Evolutionary conservation across 192 early-diverging fungal species (phyloP), one percentile per base, ranked within the genome.

Genomic region (Helicostylum pulchrum): DNA sequence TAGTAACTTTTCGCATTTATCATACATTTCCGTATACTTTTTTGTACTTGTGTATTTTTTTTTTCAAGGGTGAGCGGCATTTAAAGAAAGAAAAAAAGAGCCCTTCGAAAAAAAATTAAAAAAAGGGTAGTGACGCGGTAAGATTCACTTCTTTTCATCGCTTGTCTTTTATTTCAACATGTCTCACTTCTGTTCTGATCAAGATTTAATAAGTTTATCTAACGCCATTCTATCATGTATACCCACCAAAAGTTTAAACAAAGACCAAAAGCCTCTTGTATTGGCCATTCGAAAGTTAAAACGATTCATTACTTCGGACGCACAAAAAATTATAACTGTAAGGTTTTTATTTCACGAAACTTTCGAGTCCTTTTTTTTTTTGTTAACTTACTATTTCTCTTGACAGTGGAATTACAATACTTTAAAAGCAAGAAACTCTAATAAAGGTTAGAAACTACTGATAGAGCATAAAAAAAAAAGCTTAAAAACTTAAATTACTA

Each of bases 231-330:
- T 58, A 43, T 19, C 31, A 43, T 58, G 56, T 34, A 43, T 12
- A 58, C 19, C 20, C 34, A 36, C 56, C 20, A 43, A 43, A 12
- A 43, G 12, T 10, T 34, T 58, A 58, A 58, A 48, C n/a, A 19
- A 48, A 19, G 46, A 48, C 17, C 46, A 48, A 19, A 48, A 58
- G 19, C 34, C 56, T n/a, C 17, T 58, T 2, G 39, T 58, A 17
- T 39, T 64, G 20, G 47, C 62, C n/a, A 64, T 64, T 50, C 51
- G 36, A 53, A 64, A 64, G 21, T 50, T 64, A 53, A 64, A 64
- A 50, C 36, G 47, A 43, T 53, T 39, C 39, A 43, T 64, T 36
- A 32, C 62, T 39, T 36, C 30, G 11, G 34, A 64, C 21, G 50
- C 49, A 32, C 20, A 20, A 15, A 39, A 32, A 43, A 42, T 64